Conservation (phyloP, 2,329 filamentous ascomycete genomes). For the Penicillium hesseltinei region DNA sequence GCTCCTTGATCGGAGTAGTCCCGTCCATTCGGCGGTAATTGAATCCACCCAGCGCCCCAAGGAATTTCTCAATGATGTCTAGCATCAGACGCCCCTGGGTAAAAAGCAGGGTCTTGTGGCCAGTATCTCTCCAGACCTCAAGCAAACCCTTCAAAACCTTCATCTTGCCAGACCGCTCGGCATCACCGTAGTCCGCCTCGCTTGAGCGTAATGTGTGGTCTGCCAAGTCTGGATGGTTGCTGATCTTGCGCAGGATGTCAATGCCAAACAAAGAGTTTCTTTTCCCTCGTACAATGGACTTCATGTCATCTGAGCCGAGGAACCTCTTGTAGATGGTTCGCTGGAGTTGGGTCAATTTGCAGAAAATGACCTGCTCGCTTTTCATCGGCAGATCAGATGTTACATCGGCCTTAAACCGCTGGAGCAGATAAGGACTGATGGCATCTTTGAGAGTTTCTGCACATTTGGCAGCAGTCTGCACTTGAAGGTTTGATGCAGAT, state of each 20-base stretch:
- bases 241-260: slow-evolving; percentile 90
- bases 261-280: slow-evolving; percentile 84
- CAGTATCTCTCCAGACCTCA: slow-evolving; percentile 84
- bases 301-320: slow-evolving; percentile 78
- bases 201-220: slow-evolving; percentile 61
- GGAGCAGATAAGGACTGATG: slow-evolving; percentile 88
- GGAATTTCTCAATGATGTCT: slow-evolving; percentile 83
- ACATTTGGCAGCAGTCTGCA: slow-evolving; percentile 91
- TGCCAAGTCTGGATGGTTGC: slow-evolving; percentile 90
- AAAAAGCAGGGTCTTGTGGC: slow-evolving; percentile 91
- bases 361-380: slow-evolving; percentile 93
- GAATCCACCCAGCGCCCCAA: slow-evolving; percentile 65
- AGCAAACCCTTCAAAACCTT: slow-evolving; percentile 86
- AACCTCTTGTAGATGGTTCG: slow-evolving; percentile 78
- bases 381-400: slow-evolving; percentile 92
- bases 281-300: slow-evolving; percentile 71
- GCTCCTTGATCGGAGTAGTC: slow-evolving; percentile 78
- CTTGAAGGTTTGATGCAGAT: slow-evolving; percentile 88
- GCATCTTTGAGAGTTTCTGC: slow-evolving; percentile 91
- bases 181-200: slow-evolving; percentile 70
- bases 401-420: slow-evolving; percentile 90
- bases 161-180: slow-evolving; percentile 87
- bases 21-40: slow-evolving; percentile 91
- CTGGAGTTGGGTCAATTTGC: slow-evolving; percentile 80
- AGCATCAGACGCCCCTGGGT: slow-evolving; percentile 94